Evolutionary conservation across 1,284 basidiomycete genomes (phyloP).

Genomic region (Cryptococcus hybrid): DNA sequence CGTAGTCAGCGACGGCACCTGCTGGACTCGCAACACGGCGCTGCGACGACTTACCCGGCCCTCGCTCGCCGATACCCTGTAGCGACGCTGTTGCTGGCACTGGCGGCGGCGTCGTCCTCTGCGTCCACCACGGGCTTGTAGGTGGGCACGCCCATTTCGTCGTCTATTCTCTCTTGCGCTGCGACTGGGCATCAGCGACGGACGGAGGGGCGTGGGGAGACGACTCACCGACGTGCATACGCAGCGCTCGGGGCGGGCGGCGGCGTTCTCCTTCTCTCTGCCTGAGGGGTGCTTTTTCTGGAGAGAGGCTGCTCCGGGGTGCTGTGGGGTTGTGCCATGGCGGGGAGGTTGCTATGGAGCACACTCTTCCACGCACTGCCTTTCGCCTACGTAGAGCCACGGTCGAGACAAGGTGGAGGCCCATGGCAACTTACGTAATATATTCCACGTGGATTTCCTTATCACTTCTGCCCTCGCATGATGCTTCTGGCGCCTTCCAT

Average conservation of each 20-base stretch:
- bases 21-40: not conserved
- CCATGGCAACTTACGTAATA: not conserved
- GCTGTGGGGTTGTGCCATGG: not conserved
- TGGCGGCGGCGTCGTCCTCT: constrained; percentile 51
- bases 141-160: constrained; percentile 56
- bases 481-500: not conserved
- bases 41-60: constrained; percentile 43
- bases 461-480: not conserved
- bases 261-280: constrained; percentile 54
- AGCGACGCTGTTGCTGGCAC: constrained; percentile 56
- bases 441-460: not conserved
- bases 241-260: constrained; percentile 78
- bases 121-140: constrained; percentile 71
- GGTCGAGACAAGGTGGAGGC: not conserved
- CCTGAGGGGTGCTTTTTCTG: constrained; percentile 10
- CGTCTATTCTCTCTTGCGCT: constrained; percentile 77
- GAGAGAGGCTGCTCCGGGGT: constrained; percentile 10
- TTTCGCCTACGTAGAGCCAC: too few relatives aligned
- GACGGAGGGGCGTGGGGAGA: not conserved
- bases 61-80: constrained; percentile 42
- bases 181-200: constrained; percentile 14
- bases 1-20: not conserved
- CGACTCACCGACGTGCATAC: constrained; percentile 72
- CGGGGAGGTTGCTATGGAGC: not conserved
- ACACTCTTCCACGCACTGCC: too few relatives aligned